Conservation (phyloP, 768 basidiomycete species). For the Fomitopsis serialis region DNA sequence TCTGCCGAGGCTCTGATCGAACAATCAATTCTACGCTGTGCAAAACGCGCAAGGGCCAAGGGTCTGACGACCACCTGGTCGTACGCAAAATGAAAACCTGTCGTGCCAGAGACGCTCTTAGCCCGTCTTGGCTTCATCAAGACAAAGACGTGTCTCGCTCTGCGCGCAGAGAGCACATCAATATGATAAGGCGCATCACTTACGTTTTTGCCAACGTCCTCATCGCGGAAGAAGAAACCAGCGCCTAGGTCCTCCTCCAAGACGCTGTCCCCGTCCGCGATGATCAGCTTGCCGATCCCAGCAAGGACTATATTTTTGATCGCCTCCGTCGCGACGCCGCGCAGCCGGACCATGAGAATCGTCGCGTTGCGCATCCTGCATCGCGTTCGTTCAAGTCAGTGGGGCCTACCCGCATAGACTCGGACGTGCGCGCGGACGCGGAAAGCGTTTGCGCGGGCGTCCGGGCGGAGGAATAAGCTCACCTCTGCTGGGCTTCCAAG, state of each 20-base stretch:
- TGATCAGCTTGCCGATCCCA: constrained; percentile 85
- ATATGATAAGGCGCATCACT: constrained; percentile 4
- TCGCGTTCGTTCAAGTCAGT: not conserved
- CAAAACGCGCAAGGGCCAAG: too few relatives aligned
- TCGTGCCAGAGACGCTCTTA: too few relatives aligned
- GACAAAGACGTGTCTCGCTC: too few relatives aligned
- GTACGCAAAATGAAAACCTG: too few relatives aligned
- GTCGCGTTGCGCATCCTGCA: constrained; percentile 90
- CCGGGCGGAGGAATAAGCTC: constrained; percentile 14
- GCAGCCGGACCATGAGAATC: constrained; percentile 73
- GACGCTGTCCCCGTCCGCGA: constrained; percentile 77
- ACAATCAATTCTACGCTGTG: too few relatives aligned
- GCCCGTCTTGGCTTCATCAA: too few relatives aligned
- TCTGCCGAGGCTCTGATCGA: too few relatives aligned
- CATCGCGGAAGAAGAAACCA: constrained; percentile 91
- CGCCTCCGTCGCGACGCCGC: constrained; percentile 85
- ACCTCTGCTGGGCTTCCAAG: constrained; percentile 95
- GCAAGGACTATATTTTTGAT: constrained; percentile 98
- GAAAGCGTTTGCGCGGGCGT: constrained; percentile 3
- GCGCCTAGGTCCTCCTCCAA: constrained; percentile 82
- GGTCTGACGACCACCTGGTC: too few relatives aligned
- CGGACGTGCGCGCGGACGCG: not conserved
- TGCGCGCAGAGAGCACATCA: not conserved
- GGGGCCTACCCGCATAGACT: too few relatives aligned
- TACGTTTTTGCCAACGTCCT: constrained; percentile 89